Conservation (phyloP, 2,329 filamentous ascomycete genomes). For the Diplodia corticola region DNA sequence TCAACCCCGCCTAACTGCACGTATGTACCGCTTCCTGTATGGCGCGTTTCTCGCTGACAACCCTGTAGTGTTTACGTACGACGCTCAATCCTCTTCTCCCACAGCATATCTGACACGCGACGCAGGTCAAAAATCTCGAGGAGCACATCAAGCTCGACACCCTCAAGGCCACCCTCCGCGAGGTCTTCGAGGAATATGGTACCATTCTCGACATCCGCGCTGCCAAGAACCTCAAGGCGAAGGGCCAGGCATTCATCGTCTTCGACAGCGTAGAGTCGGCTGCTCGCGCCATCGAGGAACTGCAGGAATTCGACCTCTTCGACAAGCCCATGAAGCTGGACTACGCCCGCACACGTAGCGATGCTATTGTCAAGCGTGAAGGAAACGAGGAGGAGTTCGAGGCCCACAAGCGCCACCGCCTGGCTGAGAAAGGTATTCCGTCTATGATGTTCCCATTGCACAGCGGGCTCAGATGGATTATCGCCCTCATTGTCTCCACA, state of each 20-base stretch:
- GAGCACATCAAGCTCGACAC: slow-evolving; percentile 83
- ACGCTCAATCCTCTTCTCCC: background rate
- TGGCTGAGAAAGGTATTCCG: slow-evolving; percentile 82
- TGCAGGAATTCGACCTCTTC: slow-evolving; percentile 90
- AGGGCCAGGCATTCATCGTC: slow-evolving; percentile 93
- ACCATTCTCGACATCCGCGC: slow-evolving; percentile 80
- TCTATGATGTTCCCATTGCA: slow-evolving; percentile 23
- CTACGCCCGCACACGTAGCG: slow-evolving; percentile 79
- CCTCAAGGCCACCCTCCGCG: slow-evolving; percentile 69
- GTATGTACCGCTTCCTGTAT: background rate
- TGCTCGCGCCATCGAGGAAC: slow-evolving; percentile 76
- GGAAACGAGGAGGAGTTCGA: slow-evolving; percentile 83
- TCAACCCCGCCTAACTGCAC: slow-evolving; percentile 13
- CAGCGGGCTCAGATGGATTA: slow-evolving; percentile 19
- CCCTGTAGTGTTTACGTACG: slow-evolving; percentile 9
- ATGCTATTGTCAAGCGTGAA: slow-evolving; percentile 76
- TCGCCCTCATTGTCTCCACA: slow-evolving; percentile 11
- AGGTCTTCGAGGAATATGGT: slow-evolving; percentile 88
- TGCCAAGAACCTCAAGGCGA: slow-evolving; percentile 86
- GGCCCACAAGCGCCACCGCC: slow-evolving; percentile 75
- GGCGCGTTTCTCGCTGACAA: background rate
- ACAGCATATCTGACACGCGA: background rate
- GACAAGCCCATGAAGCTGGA: slow-evolving; percentile 86
- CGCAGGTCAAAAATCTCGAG: slow-evolving; percentile 73
- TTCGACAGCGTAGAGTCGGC: slow-evolving; percentile 83